phyloP scores from a whole-genome alignment of 2,329 filamentous ascomycete genomes.

The Ophiostoma perfectum region DNA sequence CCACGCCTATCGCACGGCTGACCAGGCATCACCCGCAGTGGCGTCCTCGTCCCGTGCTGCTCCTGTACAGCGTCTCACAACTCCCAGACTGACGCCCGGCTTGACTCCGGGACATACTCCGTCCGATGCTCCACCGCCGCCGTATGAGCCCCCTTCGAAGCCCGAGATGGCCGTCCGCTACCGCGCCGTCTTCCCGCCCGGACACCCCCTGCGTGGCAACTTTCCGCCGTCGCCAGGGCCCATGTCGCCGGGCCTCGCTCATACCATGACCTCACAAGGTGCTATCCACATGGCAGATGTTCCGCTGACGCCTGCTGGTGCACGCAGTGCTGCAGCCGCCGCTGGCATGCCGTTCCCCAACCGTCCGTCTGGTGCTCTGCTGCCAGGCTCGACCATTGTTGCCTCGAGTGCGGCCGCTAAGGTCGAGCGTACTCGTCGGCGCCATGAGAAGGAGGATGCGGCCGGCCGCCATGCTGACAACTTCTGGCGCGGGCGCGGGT shows the following conservation, averaged over 20 bases:
- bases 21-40: conserved; percentile 23
- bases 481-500: conserved; percentile 61
- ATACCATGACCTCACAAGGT: conserved; percentile 57
- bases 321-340: conserved; percentile 25
- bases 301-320: conserved; percentile 44
- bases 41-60: conserved; percentile 31
- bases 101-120: conserved; percentile 24
- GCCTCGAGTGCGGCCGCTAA: conserved; percentile 36
- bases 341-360: conserved; percentile 37
- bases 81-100: conserved; percentile 14
- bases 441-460: conserved; percentile 61
- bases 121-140: conserved; percentile 44
- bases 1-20: conserved; percentile 20
- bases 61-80: conserved; percentile 20
- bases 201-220: conserved; percentile 42
- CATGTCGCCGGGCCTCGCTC: conserved; percentile 56
- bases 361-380: conserved; percentile 42
- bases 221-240: conserved; percentile 56
- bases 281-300: conserved; percentile 57
- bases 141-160: conserved; percentile 48
- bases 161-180: conserved; percentile 44
- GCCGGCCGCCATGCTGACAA: conserved; percentile 53
- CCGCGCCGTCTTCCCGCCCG: conserved; percentile 54
- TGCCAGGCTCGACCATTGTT: conserved; percentile 35
- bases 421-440: conserved; percentile 48